Percentiles rank a stretch among this genome's conserved stretches.
phyloP scores from a whole-genome alignment of 768 basidiomycete genomes.

The Kwoniella heveanensis region DNA sequence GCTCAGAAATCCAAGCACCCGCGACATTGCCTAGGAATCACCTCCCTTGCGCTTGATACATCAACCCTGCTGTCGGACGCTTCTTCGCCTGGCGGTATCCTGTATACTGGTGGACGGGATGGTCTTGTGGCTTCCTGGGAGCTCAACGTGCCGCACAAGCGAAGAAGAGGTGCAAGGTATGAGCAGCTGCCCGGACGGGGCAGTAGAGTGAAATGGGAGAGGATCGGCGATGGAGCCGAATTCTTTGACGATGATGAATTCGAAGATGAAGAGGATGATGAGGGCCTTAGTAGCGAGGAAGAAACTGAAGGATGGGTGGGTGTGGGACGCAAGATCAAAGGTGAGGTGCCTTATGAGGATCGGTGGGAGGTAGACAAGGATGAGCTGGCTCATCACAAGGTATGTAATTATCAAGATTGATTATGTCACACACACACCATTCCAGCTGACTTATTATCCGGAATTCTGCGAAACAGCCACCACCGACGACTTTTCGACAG shows the following conservation, averaged over 20 bases:
- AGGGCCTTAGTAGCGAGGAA: constrained; percentile 55
- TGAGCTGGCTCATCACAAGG: constrained; percentile 57
- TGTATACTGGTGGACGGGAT: constrained; percentile 88
- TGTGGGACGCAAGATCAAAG: constrained; percentile 57
- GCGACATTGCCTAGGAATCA: constrained; percentile 82
- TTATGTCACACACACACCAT: background rate
- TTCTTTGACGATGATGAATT: constrained; percentile 74
- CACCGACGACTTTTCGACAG: constrained; percentile 71
- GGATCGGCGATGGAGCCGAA: constrained; percentile 82
- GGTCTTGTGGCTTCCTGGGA: constrained; percentile 88
- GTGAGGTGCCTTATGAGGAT: constrained; percentile 65
- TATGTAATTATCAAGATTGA: constrained; percentile 51
- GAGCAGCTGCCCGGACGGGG: constrained; percentile 46
- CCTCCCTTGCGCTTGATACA: constrained; percentile 81
- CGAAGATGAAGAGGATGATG: constrained; percentile 67
- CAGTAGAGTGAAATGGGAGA: constrained; percentile 53
- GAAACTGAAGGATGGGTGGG: constrained; percentile 42
- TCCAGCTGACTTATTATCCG: background rate
- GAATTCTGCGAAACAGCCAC: constrained; percentile 49
- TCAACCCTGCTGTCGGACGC: constrained; percentile 74
- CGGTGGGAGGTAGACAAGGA: constrained; percentile 77
- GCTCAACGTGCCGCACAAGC: constrained; percentile 67
- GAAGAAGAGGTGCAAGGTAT: constrained; percentile 55
- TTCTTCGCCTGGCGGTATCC: constrained; percentile 73
- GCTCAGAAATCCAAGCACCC: constrained; percentile 59